Base-by-base conservation (phyloP, 2,329 filamentous ascomycete genomes). In the Lecanicillium sp. region DNA sequence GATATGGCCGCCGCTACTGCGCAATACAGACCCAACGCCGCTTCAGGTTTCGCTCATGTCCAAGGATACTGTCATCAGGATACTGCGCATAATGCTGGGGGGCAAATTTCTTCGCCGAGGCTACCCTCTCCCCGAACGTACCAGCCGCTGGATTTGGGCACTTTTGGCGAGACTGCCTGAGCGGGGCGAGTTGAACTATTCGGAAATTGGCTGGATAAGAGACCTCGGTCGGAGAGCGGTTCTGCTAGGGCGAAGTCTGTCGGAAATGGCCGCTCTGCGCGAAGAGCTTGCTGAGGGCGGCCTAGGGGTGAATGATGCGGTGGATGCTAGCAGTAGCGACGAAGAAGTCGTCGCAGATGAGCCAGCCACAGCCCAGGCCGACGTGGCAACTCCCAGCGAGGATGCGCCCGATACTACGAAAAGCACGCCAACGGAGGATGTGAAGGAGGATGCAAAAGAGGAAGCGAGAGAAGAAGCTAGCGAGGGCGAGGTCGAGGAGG, bases 71-170 rank as follows among this genome's bases (percentile, higher is more conserved):
- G 75, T 86, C 3, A 67, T 91, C 42, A 74, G 78, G 29, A 72
- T 91, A 26, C 62, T 95, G 32, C 75, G 78, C 21, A 71, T 90
- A 44, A 67, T 87, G n/a, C 70, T 85, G 23, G 73, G 75, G 15
- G 79, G 80, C 44, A 80, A 79, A 51, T 79, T 86, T 44, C 74
- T 85, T 45, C 76, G 74, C 38, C 76, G 75, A 42, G 78, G 77
- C n/a, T 66, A 72, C 19, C 73, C 75, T 24, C 70, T 89, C 24
- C 72, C 79, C 21, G 76, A 79, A 56, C 77, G 83, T 40, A 81
- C 87, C 4, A 90, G 88, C 51, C 76, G 81, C 14, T 97, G 91
- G 91, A 71, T 87, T 4, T 96, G 90, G 90, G 83, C 85, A 0
- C 66, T 95, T 49, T 71, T 96, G 37, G 88, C 86, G 3, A 78